phyloP scores from a whole-genome alignment of 2,329 filamentous ascomycete species.

The Pseudogymnoascus sp. region DNA sequence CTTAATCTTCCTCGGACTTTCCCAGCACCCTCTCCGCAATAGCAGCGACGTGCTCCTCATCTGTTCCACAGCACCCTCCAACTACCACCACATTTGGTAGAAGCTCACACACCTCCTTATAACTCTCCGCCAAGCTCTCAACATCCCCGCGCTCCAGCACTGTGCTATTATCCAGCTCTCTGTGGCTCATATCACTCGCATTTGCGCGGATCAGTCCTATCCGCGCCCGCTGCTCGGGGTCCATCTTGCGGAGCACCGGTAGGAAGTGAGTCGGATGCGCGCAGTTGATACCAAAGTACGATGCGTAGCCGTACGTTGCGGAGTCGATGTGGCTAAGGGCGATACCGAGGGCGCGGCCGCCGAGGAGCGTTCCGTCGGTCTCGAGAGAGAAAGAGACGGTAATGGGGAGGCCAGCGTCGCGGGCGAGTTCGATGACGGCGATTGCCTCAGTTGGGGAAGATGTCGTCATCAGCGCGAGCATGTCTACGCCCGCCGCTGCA shows the following conservation, averaged over 20 bases:
- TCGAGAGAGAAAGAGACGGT: conserved; percentile 6
- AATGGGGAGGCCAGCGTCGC: not conserved
- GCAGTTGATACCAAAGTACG: not conserved
- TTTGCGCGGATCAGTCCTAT: not conserved
- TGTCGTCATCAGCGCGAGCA: conserved; percentile 4
- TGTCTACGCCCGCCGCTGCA: not conserved
- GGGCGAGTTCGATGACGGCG: conserved; percentile 3
- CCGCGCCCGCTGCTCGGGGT: not conserved
- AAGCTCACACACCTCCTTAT: not conserved
- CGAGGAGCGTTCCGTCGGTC: not conserved
- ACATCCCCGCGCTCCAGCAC: not conserved
- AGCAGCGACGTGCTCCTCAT: conserved; percentile 15
- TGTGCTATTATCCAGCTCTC: not conserved
- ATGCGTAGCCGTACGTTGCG: not conserved
- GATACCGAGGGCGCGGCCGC: not conserved
- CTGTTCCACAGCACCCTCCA: conserved; percentile 15
- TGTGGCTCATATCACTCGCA: not conserved
- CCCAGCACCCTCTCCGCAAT: conserved; percentile 9
- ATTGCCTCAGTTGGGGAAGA: conserved; percentile 1
- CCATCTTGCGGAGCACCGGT: not conserved
- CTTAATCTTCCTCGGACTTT: not conserved
- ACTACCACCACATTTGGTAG: conserved; percentile 12
- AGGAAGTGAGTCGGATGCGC: conserved; percentile 1
- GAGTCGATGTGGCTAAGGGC: not conserved
- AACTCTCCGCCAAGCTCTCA: not conserved